Conservation (phyloP, 257 asterid genomes). For the Lycium barbarum region DNA sequence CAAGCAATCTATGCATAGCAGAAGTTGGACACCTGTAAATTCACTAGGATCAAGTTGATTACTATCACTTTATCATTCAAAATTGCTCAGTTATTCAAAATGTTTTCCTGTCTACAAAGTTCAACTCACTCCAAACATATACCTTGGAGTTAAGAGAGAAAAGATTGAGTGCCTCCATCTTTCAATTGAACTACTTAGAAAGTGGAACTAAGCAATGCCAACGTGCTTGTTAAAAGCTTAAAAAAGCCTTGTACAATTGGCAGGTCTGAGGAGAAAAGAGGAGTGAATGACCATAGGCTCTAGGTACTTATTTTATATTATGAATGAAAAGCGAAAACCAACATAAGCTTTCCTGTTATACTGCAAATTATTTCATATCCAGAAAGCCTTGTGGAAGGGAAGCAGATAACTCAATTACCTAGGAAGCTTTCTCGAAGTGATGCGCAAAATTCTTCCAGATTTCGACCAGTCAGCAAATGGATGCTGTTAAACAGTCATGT, state of each 20-base stretch:
- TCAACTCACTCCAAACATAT: conserved; percentile 15
- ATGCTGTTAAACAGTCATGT: background rate
- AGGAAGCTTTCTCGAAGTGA: conserved; percentile 16
- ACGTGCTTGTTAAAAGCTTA: background rate
- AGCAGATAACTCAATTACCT: conserved; percentile 23
- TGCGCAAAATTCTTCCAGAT: background rate
- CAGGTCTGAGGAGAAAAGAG: conserved; percentile 8
- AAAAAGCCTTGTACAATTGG: background rate
- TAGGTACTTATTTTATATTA: background rate
- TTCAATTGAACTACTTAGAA: background rate
- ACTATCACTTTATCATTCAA: background rate
- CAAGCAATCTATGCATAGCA: conserved; percentile 6
- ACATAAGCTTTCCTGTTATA: background rate
- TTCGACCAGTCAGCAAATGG: background rate
- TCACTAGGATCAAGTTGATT: conserved; percentile 26
- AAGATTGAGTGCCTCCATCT: background rate
- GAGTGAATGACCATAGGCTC: background rate
- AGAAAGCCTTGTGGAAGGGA: background rate
- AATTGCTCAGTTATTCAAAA: background rate
- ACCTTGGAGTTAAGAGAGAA: conserved; percentile 26
- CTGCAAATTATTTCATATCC: conserved; percentile 10
- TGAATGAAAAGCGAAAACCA: conserved; percentile 13
- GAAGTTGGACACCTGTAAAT: background rate
- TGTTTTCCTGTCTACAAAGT: conserved; percentile 17
- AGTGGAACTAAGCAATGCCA: background rate